These are phyloP conservation scores for Trametes coccinea DNA, from an alignment of 768 basidiomycete species.

Conservation along the genomic window DNA sequence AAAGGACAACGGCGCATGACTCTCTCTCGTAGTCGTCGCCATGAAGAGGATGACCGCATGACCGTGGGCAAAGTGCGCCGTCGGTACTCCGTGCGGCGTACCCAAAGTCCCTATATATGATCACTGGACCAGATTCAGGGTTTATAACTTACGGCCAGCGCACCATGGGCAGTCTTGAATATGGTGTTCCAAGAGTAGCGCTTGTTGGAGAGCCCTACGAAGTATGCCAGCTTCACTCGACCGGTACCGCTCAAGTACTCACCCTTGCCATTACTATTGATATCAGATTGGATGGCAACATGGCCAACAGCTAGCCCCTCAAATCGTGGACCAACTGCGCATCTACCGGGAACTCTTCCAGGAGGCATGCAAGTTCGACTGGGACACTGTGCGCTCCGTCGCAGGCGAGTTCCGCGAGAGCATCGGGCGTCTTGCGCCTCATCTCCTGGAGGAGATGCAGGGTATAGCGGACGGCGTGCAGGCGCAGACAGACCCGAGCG, in stretches of 20 bases:
- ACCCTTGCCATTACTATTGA: not conserved
- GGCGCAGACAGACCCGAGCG: not conserved
- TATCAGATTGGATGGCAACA: slow-evolving; percentile 35
- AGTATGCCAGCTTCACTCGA: not conserved
- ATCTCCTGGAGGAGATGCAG: slow-evolving; percentile 36
- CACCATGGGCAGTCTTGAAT: not conserved
- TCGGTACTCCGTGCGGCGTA: not conserved
- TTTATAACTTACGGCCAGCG: not conserved
- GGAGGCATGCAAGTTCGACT: slow-evolving; percentile 34
- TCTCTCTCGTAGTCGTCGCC: too few species aligned
- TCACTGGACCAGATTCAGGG: too few species aligned
- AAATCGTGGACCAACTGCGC: slow-evolving; percentile 34
- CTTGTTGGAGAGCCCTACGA: not conserved
- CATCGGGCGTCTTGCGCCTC: slow-evolving; percentile 30
- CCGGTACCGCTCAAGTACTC: not conserved
- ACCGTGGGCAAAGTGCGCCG: not conserved
- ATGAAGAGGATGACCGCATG: not conserved
- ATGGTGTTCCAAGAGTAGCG: not conserved
- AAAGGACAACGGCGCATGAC: too few species aligned
- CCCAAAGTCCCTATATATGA: too few species aligned
- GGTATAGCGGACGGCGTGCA: slow-evolving; percentile 36
- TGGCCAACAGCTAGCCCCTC: slow-evolving; percentile 30
- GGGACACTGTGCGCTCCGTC: slow-evolving; percentile 33
- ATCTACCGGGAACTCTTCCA: slow-evolving; percentile 37
- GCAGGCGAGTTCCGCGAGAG: slow-evolving; percentile 29